Base-by-base conservation (phyloP, 116 monocot genomes). In the Trichopus zeylanicus region DNA sequence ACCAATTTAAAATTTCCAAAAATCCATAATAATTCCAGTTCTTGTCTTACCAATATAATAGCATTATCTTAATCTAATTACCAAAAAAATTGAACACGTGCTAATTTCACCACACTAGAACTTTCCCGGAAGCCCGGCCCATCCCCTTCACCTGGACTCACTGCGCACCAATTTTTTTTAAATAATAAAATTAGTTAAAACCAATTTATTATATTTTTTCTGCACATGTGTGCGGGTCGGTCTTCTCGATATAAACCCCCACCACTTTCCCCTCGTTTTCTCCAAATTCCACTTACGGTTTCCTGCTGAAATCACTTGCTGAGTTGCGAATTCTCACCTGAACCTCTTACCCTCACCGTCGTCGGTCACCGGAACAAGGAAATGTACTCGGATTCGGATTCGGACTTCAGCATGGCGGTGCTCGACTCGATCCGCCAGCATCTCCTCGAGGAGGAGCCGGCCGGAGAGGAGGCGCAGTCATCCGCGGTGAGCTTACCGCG, bases 361-460 rank as follows among this genome's bases (percentile, higher is more conserved):
- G 10, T 56, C 56, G 12, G 7, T 7, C 29, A 29, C 56, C 13
- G 20, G 20, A 57, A 31, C n/a, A 20, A 56, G 30, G 8, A 31
- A 30, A 31, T 31, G 29, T 57, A 29, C 32, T 57, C 20, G 20
- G 20, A 29, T 57, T 10, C 57, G 35, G 24, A 35, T n/a, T 34
- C 34, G 59, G 35, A 21, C 34, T 35, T 5, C 23, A 37, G 34
- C 12, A 29, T 42, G 33, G 23, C 34, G 6, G 5, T 65, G 29
- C 49, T 59, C 24, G 66, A 66, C 19, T 53, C 46, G 19, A 66
- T 73, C 65, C 52, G 73, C 16, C 73, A 66, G 5, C 73, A 66
- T 60, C 59, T 73, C 7, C 66, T 66, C 12, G 73, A 61, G 6
- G 73, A 61, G 6, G 72, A 60, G 6, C 15, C 53, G 9, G 33